Evolutionary conservation across 78 protist species (phyloP).

Genomic region (Isochrysis galbana): DNA sequence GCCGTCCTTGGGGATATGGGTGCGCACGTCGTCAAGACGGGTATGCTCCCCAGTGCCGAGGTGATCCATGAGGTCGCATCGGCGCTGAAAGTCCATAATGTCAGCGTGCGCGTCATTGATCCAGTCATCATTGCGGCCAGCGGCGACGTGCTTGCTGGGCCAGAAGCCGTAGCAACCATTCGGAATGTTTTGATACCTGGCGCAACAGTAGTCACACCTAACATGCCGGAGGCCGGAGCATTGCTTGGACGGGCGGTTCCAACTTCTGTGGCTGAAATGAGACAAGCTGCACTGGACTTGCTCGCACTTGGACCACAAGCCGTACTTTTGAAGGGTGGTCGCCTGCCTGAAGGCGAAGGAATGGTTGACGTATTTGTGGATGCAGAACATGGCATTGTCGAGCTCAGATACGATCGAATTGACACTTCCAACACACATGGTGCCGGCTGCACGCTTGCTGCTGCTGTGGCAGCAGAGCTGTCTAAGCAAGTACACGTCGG

Average conservation of each 20-base stretch:
- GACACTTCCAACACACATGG: constrained; percentile 25
- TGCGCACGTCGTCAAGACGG: constrained; percentile 41
- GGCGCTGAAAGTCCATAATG: neutral
- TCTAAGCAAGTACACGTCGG: neutral
- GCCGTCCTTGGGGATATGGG: constrained; percentile 28
- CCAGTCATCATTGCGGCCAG: constrained; percentile 52
- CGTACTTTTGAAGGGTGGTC: neutral
- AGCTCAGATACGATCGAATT: neutral
- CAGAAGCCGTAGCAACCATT: neutral
- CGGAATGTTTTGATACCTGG: neutral
- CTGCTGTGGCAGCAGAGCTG: constrained; percentile 19
- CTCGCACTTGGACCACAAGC: neutral
- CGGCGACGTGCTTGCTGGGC: neutral
- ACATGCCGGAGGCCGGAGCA: neutral
- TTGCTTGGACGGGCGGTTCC: neutral
- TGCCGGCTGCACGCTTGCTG: constrained; percentile 21
- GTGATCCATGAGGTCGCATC: neutral
- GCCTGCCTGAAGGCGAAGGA: neutral
- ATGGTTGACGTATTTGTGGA: neutral
- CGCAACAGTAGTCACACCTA: neutral
- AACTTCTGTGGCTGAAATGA: neutral
- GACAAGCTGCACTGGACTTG: neutral
- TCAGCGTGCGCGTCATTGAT: constrained; percentile 26
- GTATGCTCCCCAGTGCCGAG: constrained; percentile 34
- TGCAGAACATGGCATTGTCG: neutral